Percentiles rank a stretch among this genome's conserved stretches.
Evolutionary conservation across 306 rosid species (phyloP).

Genomic region (Lathyrus sativus): DNA sequence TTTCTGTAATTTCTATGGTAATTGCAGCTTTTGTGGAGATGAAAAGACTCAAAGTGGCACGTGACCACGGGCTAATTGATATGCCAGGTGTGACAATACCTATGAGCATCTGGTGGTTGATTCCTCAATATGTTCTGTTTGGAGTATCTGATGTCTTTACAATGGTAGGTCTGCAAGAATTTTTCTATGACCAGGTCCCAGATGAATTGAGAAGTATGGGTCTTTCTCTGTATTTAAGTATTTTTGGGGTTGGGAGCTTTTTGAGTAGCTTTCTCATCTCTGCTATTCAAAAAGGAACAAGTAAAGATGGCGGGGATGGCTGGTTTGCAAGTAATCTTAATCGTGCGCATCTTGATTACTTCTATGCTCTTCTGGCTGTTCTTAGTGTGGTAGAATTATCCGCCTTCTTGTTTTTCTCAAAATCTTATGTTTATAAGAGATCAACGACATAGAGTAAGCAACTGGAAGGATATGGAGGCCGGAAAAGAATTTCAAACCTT

Average conservation of each 20-base stretch:
- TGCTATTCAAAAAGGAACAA: conserved; percentile 40
- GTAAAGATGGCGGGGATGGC: conserved; percentile 46
- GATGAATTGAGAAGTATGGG: conserved; percentile 66
- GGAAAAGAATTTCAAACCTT: conserved; percentile 4
- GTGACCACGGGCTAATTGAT: conserved; percentile 55
- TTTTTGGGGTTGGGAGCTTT: conserved; percentile 66
- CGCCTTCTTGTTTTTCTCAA: conserved; percentile 38
- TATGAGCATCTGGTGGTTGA: conserved; percentile 75
- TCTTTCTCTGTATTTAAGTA: conserved; percentile 61
- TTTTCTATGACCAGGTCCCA: conserved; percentile 78
- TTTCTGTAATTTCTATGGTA: conserved; percentile 40
- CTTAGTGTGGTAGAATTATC: conserved; percentile 33
- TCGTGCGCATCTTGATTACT: conserved; percentile 72
- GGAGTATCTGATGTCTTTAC: conserved; percentile 64
- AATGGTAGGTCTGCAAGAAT: conserved; percentile 79
- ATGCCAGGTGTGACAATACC: conserved; percentile 57
- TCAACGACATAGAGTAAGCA: conserved; percentile 14
- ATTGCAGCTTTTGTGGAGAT: conserved; percentile 64
- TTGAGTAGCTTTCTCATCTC: conserved; percentile 68
- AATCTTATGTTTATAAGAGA: conserved; percentile 33
- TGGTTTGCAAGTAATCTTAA: conserved; percentile 74
- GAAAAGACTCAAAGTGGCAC: conserved; percentile 57
- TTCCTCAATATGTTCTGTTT: conserved; percentile 59
- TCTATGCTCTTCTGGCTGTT: conserved; percentile 43
- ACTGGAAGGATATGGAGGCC: background rate